Base-by-base conservation (phyloP, 805 yeast genomes). In the Saturnispora sanitii region DNA sequence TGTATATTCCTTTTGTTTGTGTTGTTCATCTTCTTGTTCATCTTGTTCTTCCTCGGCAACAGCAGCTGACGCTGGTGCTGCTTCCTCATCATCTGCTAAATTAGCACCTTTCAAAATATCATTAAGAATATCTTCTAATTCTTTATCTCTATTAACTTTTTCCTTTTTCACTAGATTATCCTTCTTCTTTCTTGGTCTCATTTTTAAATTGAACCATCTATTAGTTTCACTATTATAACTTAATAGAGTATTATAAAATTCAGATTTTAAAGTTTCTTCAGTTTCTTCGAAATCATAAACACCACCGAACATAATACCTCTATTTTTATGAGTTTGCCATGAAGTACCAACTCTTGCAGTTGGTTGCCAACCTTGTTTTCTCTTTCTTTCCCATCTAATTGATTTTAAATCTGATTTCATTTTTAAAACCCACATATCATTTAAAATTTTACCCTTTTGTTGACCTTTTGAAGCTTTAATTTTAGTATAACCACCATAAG, bases 251-350 rank as follows among this genome's bases (percentile, higher is more conserved):
- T 88, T 87, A 63, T 73, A 90, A 58, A 88, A 90, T 36, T 74
- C 76, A 1, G 95, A 85, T 35, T 82, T 90, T 45, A 90, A 64
- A 40, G 82, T 75, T 61, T 92, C 97, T 58, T 90, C 97, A 12
- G 95, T 90, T 61, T 90, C 98, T 51, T 88, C 95, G 46, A 73
- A 83, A 60, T 90, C 97, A 53, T 75, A 88, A 12, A 92, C 98
- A 52, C 97, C 97, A 29, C 97, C 97, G 64, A 90, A 92, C 55
- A 88, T 53, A 8, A 90, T 71, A 43, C 96, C 96, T 65, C 96
- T 77, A 44, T 94, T 94, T 52, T 84, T 82, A 61, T 90, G 97
- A 49, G 70, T 70, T 8, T 79, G 87, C 79, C 90, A 75, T 4
- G 94, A 79, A 55, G 94, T 82, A 0, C 98, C 97, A n/a, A 85